Base-by-base conservation (phyloP, 2,329 filamentous ascomycete genomes). In the Ramichloridium luteum region DNA sequence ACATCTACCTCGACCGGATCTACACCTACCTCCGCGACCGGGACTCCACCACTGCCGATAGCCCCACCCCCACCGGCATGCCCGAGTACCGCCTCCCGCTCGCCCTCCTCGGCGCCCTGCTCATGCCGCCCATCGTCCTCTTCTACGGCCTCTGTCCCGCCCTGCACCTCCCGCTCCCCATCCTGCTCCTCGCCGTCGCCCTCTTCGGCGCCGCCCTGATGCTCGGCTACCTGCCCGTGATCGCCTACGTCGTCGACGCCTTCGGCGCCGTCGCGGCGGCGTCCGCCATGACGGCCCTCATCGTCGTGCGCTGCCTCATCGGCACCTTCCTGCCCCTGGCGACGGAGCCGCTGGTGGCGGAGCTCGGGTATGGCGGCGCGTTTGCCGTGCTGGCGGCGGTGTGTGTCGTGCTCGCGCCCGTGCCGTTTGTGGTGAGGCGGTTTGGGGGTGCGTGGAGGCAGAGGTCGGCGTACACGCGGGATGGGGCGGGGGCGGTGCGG, bases 81-180 rank as follows among this genome's bases (percentile, higher is more conserved):
- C 75, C 77, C 0, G 77, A 81, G 41, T 73, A 69, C 44, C 70
- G 76, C n/a, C 58, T 77, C 0, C 74, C 74, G 0, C 56, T 77
- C 3, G 67, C 74, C 51, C 46, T 72, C 8, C 55, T 67, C 0
- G 68, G 66, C 0, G 64, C 65, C 0, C 26, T 74, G 0, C 36
- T 75, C 2, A 58, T 68, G 0, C 69, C 71, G 0, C 40, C 60
- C 0, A 67, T 68, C 0, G 50, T 75, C 2, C 69, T 72, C 39
- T 62, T 67, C 46, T 76, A 74, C 41, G 71, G 70, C 23, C 74
- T 70, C 70, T 59, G 59, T 1, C 67, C 67, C 0, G 57, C 72
- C 32, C 54, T 53, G 2, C 52, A 55, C 18, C 43, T 57, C 1
- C 67, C 72, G 41, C 72, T 70, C 62, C 67, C 72, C 25, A 56